Base-by-base conservation (phyloP, 2,329 filamentous ascomycete species). In the Aspergillus caelatus region DNA sequence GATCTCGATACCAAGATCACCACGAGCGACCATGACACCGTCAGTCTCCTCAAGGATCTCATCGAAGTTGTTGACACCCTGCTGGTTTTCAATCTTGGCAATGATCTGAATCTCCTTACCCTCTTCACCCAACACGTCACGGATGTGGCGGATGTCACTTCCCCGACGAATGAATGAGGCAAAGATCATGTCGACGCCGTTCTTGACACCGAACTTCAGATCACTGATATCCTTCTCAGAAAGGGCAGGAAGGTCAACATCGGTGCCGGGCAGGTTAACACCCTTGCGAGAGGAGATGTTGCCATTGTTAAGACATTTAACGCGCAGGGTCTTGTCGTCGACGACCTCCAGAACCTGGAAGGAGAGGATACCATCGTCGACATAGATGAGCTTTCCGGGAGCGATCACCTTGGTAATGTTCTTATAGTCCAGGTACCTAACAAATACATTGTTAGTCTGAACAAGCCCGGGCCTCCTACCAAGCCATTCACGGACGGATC, bases 21-120 rank as follows among this genome's bases (percentile, higher is more conserved):
- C 95, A 88, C 95, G 94, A 75, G 95, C 95, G 72, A 99, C 95
- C 95, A 99, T 99, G 85, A 99, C 94, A 87, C 95, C 95, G 80
- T 99, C 95, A 7, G 95, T 98, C 84, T 94, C 93, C 77, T 88
- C 87, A 65, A 99, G 89, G 75, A 99, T 99, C 84, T 98, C 94
- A 74, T 91, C 89, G 81, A 99, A 99, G 88, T 99, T 99, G 90
- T 99, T 98, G 70, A 99, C 91, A 82, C 95, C 95, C 84, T 99
- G 95, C 81, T 97, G 92, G 86, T 99, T 99, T 88, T 99, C 95
- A 72, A 99, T 97, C 91, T 99, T 99, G 87, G 95, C 91, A 79
- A 99, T 98, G 84, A 99, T 97, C 85, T 99, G 94, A 76, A 99
- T 97, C 80, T 96, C 90, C 83, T 91, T 93, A 81, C 95, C 95